These are phyloP conservation scores for Phallus indusiatus DNA, from an alignment of 768 basidiomycete genomes.

Conservation along the genomic window DNA sequence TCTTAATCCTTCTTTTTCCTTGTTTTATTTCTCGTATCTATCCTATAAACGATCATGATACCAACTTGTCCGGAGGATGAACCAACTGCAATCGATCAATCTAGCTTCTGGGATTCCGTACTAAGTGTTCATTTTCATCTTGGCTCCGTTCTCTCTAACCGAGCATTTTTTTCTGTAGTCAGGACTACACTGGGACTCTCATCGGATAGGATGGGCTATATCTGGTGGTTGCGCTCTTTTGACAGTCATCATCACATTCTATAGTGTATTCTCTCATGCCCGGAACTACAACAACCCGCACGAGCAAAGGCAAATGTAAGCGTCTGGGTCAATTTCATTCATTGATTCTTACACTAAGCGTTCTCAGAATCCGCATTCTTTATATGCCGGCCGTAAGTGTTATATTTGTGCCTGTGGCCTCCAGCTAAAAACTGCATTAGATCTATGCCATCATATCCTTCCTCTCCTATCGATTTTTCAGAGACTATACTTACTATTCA, in stretches of 20 bases:
- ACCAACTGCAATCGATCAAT: slow-evolving; percentile 41
- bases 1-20: not conserved
- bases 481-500: slow-evolving; percentile 59
- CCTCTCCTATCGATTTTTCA: slow-evolving; percentile 77
- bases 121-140: slow-evolving; percentile 44
- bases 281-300: slow-evolving; percentile 58
- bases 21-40: no score
- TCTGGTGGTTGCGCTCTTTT: slow-evolving; percentile 50
- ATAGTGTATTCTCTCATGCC: slow-evolving; percentile 13
- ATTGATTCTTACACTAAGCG: not conserved
- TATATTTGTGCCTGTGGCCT: not conserved
- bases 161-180: not conserved
- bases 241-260: slow-evolving; percentile 16
- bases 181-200: slow-evolving; percentile 18
- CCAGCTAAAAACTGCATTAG: not conserved
- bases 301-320: slow-evolving; percentile 77
- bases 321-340: slow-evolving; percentile 5
- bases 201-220: slow-evolving; percentile 67
- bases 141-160: not conserved
- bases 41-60: not conserved
- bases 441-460: slow-evolving; percentile 77
- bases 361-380: slow-evolving; percentile 59
- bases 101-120: slow-evolving; percentile 48
- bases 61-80: slow-evolving; percentile 44
- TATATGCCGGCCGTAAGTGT: slow-evolving; percentile 61